Evolutionary conservation across 139 green algal genomes (phyloP), one percentile per base, ranked within the genome.

Genomic region (Dunaliella primolecta): DNA sequence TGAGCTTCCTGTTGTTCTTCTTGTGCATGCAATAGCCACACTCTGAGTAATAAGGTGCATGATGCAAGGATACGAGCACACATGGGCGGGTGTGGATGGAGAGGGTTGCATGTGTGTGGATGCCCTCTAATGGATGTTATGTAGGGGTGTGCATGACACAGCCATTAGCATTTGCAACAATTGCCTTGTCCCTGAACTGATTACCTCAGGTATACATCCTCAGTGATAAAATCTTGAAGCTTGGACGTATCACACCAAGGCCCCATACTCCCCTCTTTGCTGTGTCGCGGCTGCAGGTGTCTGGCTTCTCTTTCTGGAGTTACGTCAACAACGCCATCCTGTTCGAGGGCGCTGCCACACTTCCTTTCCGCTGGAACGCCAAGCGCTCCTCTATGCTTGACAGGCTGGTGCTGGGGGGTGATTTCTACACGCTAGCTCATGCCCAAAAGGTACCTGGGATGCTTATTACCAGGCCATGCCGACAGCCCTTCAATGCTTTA

Each of bases 401-500:
- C 20, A 30, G 78, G 29, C 37, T 83, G 78, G 78, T 83, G 37
- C 78, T 83, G 78, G 24, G 35, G 78, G 78, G 78, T 30, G 78
- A 83, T 37, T 83, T 83, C 37, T 25, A 74, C 23, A 27, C 24
- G 1, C 78, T 83, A 30, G 78, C 78, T 27, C 78, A 83, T 33
- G 78, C 78, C 20, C 78, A 83, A 83, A 83, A 75, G 78, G 78
- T 81, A 29, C 3, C n/a, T n/a, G n/a, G n/a, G n/a, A n/a, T n/a
- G n/a, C n/a, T n/a, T n/a, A n/a, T n/a, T n/a, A n/a, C n/a, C n/a
- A n/a, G n/a, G n/a, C n/a, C n/a, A 83, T 38, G 33, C 21, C 37
- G 2, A 74, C 25, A 27, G 78, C 2, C 75, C 78, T 1, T 74
- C 78, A 3, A 35, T 35, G 27, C 36, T 38, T 27, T 36, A 70